Conservation (phyloP, 1,139 yeast genomes). For the Meyerozyma guilliermondii region DNA sequence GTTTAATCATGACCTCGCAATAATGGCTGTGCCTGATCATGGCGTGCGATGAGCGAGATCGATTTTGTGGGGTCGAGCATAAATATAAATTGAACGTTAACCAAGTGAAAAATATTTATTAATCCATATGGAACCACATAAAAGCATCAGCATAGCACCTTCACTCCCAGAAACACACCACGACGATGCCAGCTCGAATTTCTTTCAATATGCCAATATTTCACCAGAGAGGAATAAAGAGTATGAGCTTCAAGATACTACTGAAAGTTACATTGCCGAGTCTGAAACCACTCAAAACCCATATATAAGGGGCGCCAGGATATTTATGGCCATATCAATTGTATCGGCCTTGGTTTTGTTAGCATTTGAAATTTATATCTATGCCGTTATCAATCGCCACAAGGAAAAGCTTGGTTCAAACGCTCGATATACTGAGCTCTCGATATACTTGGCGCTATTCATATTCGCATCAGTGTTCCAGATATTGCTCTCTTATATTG, state of each 20-base stretch:
- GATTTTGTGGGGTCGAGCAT: not conserved
- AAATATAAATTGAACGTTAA: not conserved
- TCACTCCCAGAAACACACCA: not conserved
- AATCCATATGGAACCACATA: not conserved
- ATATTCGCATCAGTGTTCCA: slow-evolving; percentile 42
- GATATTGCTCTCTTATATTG: slow-evolving; percentile 29
- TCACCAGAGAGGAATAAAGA: not conserved
- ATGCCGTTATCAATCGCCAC: slow-evolving; percentile 31
- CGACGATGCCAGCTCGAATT: not conserved
- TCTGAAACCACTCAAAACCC: not conserved
- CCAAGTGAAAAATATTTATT: not conserved
- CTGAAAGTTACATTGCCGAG: not conserved
- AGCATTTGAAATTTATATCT: slow-evolving; percentile 29
- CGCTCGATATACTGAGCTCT: slow-evolving; percentile 15
- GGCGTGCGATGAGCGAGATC: not conserved
- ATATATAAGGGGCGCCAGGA: slow-evolving; percentile 10
- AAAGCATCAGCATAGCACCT: not conserved
- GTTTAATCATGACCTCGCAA: not conserved
- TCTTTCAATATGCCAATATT: slow-evolving; percentile 1
- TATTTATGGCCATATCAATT: slow-evolving; percentile 24
- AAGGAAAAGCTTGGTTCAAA: slow-evolving; percentile 14
- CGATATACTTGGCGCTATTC: slow-evolving; percentile 31
- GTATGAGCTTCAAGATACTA: not conserved
- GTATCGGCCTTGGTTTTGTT: slow-evolving; percentile 26
- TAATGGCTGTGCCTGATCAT: not conserved